Evolutionary conservation across 78 protist species (phyloP).

Genomic region (Monosiga brevicollis): DNA sequence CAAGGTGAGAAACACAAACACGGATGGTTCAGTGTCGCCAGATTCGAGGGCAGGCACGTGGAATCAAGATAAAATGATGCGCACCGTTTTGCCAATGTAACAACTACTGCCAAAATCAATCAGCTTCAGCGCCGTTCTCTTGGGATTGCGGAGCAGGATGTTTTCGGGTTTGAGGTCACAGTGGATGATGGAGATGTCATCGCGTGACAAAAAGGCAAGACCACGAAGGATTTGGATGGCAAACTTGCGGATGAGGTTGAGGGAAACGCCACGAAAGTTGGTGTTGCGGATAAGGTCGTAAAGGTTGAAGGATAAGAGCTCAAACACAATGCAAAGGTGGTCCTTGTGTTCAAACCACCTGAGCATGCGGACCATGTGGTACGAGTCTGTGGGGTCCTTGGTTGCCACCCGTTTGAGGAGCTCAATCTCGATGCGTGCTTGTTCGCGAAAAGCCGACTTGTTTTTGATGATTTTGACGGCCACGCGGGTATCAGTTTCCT

Average conservation of each 20-base stretch:
- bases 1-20: not conserved
- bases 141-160: slow-evolving; percentile 62
- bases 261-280: slow-evolving; percentile 74
- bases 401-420: slow-evolving; percentile 28
- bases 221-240: slow-evolving; percentile 67
- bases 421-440: slow-evolving; percentile 66
- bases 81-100: slow-evolving; percentile 72
- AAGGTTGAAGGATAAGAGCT: slow-evolving; percentile 79
- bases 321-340: slow-evolving; percentile 87
- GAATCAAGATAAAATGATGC: not conserved
- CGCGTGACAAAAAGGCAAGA: slow-evolving; percentile 49
- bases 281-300: slow-evolving; percentile 72
- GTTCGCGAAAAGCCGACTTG: slow-evolving; percentile 64
- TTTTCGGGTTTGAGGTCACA: slow-evolving; percentile 91
- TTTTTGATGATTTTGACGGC: slow-evolving; percentile 88
- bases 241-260: slow-evolving; percentile 72
- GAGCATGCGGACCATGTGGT: slow-evolving; percentile 58
- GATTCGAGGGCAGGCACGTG: not conserved
- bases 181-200: slow-evolving; percentile 71
- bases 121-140: slow-evolving; percentile 51
- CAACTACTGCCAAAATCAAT: slow-evolving; percentile 83
- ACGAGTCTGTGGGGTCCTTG: slow-evolving; percentile 41
- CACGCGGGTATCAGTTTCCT: slow-evolving; percentile 25
- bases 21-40: not conserved
- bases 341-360: slow-evolving; percentile 55